Evolutionary conservation across 257 asterid species (phyloP).

Genomic region (Nicotiana otophora): DNA sequence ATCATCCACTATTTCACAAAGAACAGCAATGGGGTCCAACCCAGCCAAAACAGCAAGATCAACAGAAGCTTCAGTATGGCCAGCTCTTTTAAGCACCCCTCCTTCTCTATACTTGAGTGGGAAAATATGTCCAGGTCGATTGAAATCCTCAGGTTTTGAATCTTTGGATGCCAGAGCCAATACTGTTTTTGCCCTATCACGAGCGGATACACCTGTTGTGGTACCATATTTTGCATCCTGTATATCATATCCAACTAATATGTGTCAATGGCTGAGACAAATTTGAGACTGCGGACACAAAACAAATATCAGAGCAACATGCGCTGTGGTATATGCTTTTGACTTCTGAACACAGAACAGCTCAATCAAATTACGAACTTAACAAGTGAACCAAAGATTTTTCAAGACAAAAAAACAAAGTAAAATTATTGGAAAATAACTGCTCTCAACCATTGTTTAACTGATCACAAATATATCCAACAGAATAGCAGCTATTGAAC

Average conservation of each 20-base stretch:
- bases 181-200: conserved; percentile 79
- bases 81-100: conserved; percentile 96
- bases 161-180: conserved; percentile 71
- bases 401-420: background rate
- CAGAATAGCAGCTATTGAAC: background rate
- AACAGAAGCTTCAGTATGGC: conserved; percentile 97
- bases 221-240: conserved; percentile 97
- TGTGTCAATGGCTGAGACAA: background rate
- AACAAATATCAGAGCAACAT: background rate
- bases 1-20: conserved; percentile 92
- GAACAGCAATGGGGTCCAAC: conserved; percentile 70
- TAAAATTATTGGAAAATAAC: background rate
- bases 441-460: background rate
- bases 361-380: background rate
- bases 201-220: conserved; percentile 93
- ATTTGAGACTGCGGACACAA: background rate
- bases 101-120: conserved; percentile 92
- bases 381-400: background rate
- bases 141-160: conserved; percentile 84
- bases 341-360: background rate
- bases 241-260: conserved; percentile 14
- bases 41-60: conserved; percentile 89
- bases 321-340: background rate
- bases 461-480: background rate
- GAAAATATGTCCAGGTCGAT: conserved; percentile 97